Evolutionary conservation across 129 eudicot genomes (phyloP).

Genomic region (Ambrosia artemisiifolia): DNA sequence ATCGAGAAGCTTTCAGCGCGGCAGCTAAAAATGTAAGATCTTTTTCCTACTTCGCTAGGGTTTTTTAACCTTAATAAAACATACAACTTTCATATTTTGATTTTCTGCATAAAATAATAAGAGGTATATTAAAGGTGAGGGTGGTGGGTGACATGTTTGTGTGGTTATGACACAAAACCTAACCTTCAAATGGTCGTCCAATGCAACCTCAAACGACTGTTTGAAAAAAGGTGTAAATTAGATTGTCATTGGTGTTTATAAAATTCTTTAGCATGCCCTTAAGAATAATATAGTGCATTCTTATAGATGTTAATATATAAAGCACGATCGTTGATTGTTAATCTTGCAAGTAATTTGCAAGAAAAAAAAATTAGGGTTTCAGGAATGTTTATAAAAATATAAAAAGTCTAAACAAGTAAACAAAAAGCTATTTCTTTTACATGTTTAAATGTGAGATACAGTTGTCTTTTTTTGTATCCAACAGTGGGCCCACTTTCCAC

Average conservation of each 20-base stretch:
- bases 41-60: neutral
- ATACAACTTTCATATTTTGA: neutral
- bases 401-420: neutral
- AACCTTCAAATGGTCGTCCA: too few relatives aligned
- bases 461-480: neutral
- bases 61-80: neutral
- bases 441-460: neutral
- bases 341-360: neutral
- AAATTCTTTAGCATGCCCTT: too few relatives aligned
- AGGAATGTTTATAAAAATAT: neutral
- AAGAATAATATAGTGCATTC: too few relatives aligned
- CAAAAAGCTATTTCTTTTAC: neutral
- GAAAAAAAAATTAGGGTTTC: neutral
- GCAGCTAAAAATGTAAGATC: constrained; percentile 69
- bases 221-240: too few relatives aligned
- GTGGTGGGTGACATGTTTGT: too few relatives aligned
- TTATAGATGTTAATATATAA: neutral
- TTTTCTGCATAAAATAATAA: neutral
- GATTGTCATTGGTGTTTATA: too few relatives aligned
- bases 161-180: too few relatives aligned
- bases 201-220: too few relatives aligned
- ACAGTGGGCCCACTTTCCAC: constrained; percentile 91
- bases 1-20: constrained; percentile 80
- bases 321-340: neutral
- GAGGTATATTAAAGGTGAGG: too few relatives aligned